These are phyloP conservation scores for Grigorovia yakushimaensis DNA, from an alignment of 805 yeast species.

Conservation along the genomic window DNA sequence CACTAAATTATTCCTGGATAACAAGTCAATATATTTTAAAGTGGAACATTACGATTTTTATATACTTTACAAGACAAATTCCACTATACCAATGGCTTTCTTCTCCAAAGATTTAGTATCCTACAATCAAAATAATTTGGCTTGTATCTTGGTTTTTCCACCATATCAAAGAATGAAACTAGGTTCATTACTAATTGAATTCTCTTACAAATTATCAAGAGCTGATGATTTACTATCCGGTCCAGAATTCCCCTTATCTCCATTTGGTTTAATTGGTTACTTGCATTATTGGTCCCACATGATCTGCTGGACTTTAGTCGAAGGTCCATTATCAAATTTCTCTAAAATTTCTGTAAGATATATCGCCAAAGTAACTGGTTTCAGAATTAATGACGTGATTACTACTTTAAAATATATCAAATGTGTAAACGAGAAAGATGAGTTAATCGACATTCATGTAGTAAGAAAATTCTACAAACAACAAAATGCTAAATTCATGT, in stretches of 20 bases:
- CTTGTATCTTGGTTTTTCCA: conserved; percentile 86
- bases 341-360: conserved; percentile 36
- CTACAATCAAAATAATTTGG: conserved; percentile 70
- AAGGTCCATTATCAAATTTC: conserved; percentile 30
- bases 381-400: conserved; percentile 52
- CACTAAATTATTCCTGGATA: conserved; percentile 81
- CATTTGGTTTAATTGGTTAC: conserved; percentile 68
- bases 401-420: conserved; percentile 50
- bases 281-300: conserved; percentile 63
- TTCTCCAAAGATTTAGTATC: conserved; percentile 81
- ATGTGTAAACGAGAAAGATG: conserved; percentile 28
- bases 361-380: conserved; percentile 50
- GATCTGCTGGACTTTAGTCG: conserved; percentile 35
- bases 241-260: conserved; percentile 86
- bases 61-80: conserved; percentile 47
- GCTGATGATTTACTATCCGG: conserved; percentile 62
- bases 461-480: not conserved
- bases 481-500: not conserved
- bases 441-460: conserved; percentile 9
- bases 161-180: conserved; percentile 75
- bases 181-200: conserved; percentile 74
- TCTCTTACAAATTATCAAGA: conserved; percentile 68
- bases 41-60: conserved; percentile 76
- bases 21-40: conserved; percentile 77
- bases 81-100: conserved; percentile 67